Conservation (phyloP, 257 asterid species). For the Knoxia roxburghii region DNA sequence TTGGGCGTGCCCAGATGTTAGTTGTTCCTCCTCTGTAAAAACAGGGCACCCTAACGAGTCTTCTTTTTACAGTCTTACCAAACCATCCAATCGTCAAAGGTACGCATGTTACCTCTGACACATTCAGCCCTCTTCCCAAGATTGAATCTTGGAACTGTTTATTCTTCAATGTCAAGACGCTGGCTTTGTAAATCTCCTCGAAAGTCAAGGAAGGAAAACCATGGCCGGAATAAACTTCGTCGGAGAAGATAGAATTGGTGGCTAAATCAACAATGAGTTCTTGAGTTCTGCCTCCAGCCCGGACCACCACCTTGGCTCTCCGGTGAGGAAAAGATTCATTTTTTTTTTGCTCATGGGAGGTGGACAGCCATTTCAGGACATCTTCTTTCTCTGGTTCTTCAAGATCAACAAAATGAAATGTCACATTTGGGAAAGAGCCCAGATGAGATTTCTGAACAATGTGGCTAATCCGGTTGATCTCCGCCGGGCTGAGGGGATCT, state of each 20-base stretch:
- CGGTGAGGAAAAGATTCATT: slow-evolving; percentile 31
- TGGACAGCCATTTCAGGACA: slow-evolving; percentile 50
- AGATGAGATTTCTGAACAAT: slow-evolving; percentile 35
- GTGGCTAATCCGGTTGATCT: slow-evolving; percentile 33
- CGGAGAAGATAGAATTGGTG: slow-evolving; percentile 29
- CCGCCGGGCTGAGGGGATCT: slow-evolving; percentile 59
- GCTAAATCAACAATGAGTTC: slow-evolving; percentile 46
- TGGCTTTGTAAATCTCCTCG: slow-evolving; percentile 42
- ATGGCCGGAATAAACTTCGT: slow-evolving; percentile 34
- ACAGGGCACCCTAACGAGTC: slow-evolving; percentile 47
- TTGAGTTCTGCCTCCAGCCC: slow-evolving; percentile 34
- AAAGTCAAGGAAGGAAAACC: slow-evolving; percentile 60
- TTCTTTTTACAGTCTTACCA: slow-evolving; percentile 44
- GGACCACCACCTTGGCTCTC: slow-evolving; percentile 43
- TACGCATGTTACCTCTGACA: slow-evolving; percentile 55
- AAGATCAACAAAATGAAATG: slow-evolving; percentile 57
- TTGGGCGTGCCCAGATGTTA: slow-evolving; percentile 69
- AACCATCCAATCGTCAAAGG: slow-evolving; percentile 67
- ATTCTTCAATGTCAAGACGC: slow-evolving; percentile 31
- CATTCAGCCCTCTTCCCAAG: slow-evolving; percentile 46
- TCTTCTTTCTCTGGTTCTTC: slow-evolving; percentile 58
- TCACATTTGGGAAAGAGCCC: slow-evolving; percentile 31
- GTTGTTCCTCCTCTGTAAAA: slow-evolving; percentile 53
- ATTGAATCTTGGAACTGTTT: slow-evolving; percentile 47
- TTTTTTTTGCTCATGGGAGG: slow-evolving; percentile 6